Percentiles rank a stretch among this genome's conserved stretches.
Conservation (phyloP, 768 basidiomycete genomes). For the Tremella fuciformis region DNA sequence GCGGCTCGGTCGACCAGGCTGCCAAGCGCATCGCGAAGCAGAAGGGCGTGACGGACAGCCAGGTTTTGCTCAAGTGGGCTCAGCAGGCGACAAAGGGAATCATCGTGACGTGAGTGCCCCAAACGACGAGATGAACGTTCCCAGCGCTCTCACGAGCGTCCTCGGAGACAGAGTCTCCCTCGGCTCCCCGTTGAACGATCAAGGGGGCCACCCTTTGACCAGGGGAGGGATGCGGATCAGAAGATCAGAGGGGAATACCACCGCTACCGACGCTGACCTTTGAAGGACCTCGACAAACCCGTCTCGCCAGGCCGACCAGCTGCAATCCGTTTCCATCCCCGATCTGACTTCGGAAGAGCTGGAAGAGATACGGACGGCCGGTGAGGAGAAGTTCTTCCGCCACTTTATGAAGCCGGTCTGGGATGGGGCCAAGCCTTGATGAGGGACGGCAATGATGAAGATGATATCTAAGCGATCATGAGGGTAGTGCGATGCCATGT, state of each 20-base stretch:
- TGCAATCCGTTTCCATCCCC: constrained; percentile 3
- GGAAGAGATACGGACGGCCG: background rate
- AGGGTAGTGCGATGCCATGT: too few relatives aligned
- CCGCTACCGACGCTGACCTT: background rate
- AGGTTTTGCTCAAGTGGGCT: constrained; percentile 41
- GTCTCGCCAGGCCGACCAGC: constrained; percentile 2
- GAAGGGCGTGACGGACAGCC: constrained; percentile 26
- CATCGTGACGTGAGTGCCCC: constrained; percentile 33
- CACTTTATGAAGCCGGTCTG: constrained; percentile 5
- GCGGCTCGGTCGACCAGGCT: constrained; percentile 28
- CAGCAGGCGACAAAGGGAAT: constrained; percentile 29
- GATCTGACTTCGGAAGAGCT: background rate
- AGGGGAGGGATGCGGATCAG: background rate
- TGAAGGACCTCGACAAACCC: constrained; percentile 7
- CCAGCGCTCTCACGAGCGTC: too few relatives aligned
- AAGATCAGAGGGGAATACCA: constrained; percentile 3
- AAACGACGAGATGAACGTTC: background rate
- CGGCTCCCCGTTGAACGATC: background rate
- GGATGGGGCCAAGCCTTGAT: constrained; percentile 6
- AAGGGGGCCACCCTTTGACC: constrained; percentile 1
- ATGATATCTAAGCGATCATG: background rate
- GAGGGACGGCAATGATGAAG: background rate
- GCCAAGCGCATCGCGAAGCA: constrained; percentile 21
- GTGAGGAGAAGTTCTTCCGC: constrained; percentile 4
- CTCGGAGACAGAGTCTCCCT: background rate